Percentiles rank a stretch among this genome's conserved stretches.
phyloP scores from a whole-genome alignment of 2,329 filamentous ascomycete species.

The Pezicula radicicola region DNA sequence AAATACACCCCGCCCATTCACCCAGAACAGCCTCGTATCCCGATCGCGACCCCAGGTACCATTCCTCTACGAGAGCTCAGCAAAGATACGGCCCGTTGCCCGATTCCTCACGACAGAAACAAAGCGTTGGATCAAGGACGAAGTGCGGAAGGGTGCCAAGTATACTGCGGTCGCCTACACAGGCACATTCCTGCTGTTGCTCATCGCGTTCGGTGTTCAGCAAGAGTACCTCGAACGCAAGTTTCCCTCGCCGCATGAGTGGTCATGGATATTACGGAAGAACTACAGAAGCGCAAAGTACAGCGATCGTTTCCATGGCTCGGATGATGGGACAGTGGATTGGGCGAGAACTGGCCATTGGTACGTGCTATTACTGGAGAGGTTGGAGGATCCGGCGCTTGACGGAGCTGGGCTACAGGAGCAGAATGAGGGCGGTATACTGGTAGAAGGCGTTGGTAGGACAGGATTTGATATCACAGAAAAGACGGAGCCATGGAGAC shows the following conservation, averaged over 20 bases:
- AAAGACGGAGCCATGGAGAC: constrained; percentile 80
- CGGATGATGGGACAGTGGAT: constrained; percentile 34
- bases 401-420: constrained; percentile 64
- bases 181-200: constrained; percentile 54
- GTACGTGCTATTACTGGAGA: constrained; percentile 55
- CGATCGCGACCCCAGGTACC: constrained; percentile 58
- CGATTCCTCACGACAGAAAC: constrained; percentile 80
- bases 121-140: constrained; percentile 66
- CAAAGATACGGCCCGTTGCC: constrained; percentile 38
- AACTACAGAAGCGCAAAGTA: constrained; percentile 54
- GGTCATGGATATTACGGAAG: constrained; percentile 69
- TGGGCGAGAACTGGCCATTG: constrained; percentile 66
- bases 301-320: constrained; percentile 15
- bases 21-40: constrained; percentile 48
- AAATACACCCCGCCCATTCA: constrained; percentile 47
- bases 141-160: constrained; percentile 67
- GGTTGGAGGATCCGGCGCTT: constrained; percentile 64
- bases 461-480: constrained; percentile 32
- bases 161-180: constrained; percentile 66
- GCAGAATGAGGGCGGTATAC: constrained; percentile 49
- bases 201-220: constrained; percentile 63
- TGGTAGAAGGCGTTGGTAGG: constrained; percentile 51
- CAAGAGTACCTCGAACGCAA: constrained; percentile 73
- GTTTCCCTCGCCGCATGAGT: constrained; percentile 81
- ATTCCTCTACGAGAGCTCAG: constrained; percentile 48